A percentile compares a stretch with the other conserved stretches of the same genome.
Evolutionary conservation across 2,329 filamentous ascomycete species (phyloP).

Genomic region (Juglanconis juglandina): DNA sequence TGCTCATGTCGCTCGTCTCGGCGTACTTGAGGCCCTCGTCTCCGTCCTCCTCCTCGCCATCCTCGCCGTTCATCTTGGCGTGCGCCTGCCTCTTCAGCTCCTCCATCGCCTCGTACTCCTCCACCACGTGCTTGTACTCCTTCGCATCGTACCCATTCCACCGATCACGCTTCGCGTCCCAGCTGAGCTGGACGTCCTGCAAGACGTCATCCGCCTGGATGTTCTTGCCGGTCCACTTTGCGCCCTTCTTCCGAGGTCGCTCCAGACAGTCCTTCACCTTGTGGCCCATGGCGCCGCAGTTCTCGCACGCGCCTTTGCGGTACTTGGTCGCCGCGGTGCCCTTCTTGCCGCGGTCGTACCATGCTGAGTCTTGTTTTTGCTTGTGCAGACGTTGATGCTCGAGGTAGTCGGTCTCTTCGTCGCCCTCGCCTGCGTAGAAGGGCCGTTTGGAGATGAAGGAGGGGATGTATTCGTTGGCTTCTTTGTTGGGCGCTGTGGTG

Average conservation of each 20-base stretch:
- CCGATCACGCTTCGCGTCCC: constrained; percentile 95
- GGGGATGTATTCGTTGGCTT: constrained; percentile 98
- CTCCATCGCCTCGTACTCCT: constrained; percentile 85
- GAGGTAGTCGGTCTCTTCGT: constrained; percentile 79
- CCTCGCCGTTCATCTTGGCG: constrained; percentile 46
- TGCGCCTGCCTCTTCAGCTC: constrained; percentile 58
- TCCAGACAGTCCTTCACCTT: constrained; percentile 92
- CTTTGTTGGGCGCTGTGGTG: constrained; percentile 51
- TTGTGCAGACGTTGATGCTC: constrained; percentile 90
- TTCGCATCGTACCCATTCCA: constrained; percentile 97
- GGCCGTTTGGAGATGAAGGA: constrained; percentile 97
- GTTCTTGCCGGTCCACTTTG: constrained; percentile 86
- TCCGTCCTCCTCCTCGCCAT: constrained; percentile 52
- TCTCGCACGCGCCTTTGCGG: constrained; percentile 96
- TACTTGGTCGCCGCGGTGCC: constrained; percentile 93
- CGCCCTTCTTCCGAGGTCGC: constrained; percentile 82
- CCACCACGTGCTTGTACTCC: constrained; percentile 82
- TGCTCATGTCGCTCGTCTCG: constrained; percentile 94
- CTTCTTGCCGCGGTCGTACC: constrained; percentile 89
- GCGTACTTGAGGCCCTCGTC: constrained; percentile 76
- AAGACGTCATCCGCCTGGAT: constrained; percentile 90
- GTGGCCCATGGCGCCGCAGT: constrained; percentile 96
- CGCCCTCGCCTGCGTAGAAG: constrained; percentile 82
- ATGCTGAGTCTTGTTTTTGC: constrained; percentile 72
- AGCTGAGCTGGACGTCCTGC: constrained; percentile 81